Evolutionary conservation across 208 protist species (phyloP), one percentile per base, ranked within the genome.

Genomic region (Leishmania amazonensis): DNA sequence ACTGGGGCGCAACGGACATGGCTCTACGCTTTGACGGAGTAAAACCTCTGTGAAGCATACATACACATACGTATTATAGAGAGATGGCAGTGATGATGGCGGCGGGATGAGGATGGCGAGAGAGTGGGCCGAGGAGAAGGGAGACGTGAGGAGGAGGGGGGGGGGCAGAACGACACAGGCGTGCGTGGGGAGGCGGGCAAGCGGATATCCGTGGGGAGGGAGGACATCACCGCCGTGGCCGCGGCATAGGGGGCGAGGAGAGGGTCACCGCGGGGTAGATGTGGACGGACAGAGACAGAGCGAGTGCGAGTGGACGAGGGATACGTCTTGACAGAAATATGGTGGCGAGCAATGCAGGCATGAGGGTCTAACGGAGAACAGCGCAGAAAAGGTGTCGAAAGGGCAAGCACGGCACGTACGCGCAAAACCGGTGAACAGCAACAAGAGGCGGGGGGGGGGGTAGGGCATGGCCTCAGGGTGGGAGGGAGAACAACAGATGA

Each of bases 1-100:
- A 97, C 85, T 93, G 80, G 67, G 88, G 84, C 40, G 70, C 79
- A 65, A 83, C 83, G 75, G 88, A 86, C 88, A 91, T 91, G 79
- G 21, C 40, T 51, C 68, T 51, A 54, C 68, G 24, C 31, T 17
- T 72, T 51, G 68, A 74, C 24, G 42, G 40, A 35, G 68, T 53
- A 49, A 51, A 49, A n/a, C 68, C 31, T 53, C 38, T 74, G 68
- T 31, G 40, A 11, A 2, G n/a, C n/a, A n/a, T 57, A 28, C n/a
- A 13, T 40, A 38, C 31, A 47, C 5, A 38, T 24, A 28, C 15
- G n/a, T 65, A 57, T 77, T 75, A 11, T 38, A 76, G 73, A 3
- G 15, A 4, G 15, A 62, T 13, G 17, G 47, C n/a, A 40, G 42
- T 28, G 68, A n/a, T 73, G 68, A 4, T 57, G 47, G 13, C 45